A percentile compares a stretch with the other conserved stretches of the same genome.
These are phyloP conservation scores for Puccinellia tenuiflora DNA, from an alignment of 176 grass and related monocot species.

Conservation along the genomic window DNA sequence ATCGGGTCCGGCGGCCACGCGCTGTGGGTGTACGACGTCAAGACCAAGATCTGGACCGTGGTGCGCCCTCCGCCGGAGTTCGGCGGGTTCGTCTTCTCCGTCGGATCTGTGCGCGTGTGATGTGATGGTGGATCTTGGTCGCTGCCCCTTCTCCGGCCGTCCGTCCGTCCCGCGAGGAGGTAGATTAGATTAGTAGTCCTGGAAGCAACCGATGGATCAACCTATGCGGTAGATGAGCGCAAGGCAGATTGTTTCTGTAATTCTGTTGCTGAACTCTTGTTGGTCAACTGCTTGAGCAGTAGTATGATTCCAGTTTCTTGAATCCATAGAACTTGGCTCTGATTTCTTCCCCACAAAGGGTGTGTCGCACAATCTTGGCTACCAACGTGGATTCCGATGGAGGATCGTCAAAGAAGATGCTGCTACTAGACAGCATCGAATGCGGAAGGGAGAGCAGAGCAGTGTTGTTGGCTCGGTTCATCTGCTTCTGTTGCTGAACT, in stretches of 20 bases:
- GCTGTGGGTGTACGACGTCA: slow-evolving; percentile 52
- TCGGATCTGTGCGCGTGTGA: slow-evolving; percentile 37
- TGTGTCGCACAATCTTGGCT: no score
- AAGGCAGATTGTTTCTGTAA: background rate
- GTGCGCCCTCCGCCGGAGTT: slow-evolving; percentile 38
- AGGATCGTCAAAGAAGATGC: no score
- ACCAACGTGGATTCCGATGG: no score
- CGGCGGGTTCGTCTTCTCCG: slow-evolving; percentile 48
- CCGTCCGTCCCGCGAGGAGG: background rate
- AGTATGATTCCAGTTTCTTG: no score
- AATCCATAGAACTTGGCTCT: no score
- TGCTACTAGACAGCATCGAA: background rate
- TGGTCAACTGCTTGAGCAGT: no score
- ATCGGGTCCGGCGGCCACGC: slow-evolving; percentile 18
- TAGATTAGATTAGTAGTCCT: background rate
- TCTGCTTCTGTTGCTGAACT: background rate
- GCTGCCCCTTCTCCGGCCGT: background rate
- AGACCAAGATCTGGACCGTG: slow-evolving; percentile 40
- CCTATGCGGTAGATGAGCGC: background rate
- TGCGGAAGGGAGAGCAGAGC: background rate
- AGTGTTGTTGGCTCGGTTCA: background rate
- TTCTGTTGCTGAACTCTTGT: no score
- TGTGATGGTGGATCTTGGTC: background rate
- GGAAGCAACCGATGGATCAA: background rate
- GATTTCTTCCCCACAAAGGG: no score